Base-by-base conservation (phyloP, 163 green algal genomes). In the Chlamydomonas reinhardtii region DNA sequence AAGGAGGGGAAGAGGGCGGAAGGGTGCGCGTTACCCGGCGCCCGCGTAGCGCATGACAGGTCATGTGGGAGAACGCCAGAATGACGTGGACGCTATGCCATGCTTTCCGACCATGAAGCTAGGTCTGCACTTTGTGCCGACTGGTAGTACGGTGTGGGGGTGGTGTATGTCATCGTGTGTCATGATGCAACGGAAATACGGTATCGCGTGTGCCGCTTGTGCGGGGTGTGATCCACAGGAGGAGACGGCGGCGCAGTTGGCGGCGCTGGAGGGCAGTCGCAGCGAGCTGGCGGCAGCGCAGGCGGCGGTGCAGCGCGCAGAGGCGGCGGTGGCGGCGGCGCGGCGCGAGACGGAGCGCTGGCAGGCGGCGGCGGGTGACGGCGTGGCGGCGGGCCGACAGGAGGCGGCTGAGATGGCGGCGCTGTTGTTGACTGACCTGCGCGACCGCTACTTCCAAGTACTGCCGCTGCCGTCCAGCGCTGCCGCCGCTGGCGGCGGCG, bases 391-490 rank as follows among this genome's bases (percentile, higher is more conserved):
- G 31, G 78, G 27, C 20, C 78, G 78, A 48, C 66, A 76, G 68
- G 76, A 84, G 27, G 76, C 76, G 19, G 65, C 71, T n/a, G 39
- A 43, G n/a, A 22, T 69, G 64, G 76, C 43, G 39, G 76, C 71
- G 19, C 29, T 24, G n/a, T 19, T 84, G 43, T 29, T 84, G 15
- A 22, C 64, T 4, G 76, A 84, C 34, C 37, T 84, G 29, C 76
- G 76, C n/a, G 76, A 84, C 32, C 64, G 76, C 11, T 84, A 76
- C 76, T 84, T 84, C 35, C 39, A 84, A 48, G 37, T 64, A 11
- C 31, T 83, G 35, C 27, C 76, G 22, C n/a, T 61, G 32, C 52
- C 74, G 17, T 70, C 54, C 0, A 37, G 12, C 59, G 24, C 32
- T 0, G 52, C 74, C 5, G 48, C 74, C 11, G 37, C 5, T 48